A percentile compares a stretch with the other conserved stretches of the same genome.
These are phyloP conservation scores for Cryptococcus deneoformans DNA, from an alignment of 1,284 basidiomycete genomes.

Conservation along the genomic window DNA sequence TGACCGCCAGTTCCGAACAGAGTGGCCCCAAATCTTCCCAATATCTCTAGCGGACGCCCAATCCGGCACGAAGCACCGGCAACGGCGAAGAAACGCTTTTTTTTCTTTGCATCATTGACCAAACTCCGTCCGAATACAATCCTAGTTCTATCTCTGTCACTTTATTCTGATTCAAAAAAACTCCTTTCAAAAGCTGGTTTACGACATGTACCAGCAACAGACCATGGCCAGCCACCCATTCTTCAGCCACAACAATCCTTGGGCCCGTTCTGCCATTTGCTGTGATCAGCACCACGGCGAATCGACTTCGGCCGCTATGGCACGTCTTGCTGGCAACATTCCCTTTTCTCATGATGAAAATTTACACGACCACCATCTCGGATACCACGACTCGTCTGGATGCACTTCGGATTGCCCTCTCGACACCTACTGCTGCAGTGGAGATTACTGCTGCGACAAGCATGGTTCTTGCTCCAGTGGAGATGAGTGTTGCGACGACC, in stretches of 20 bases:
- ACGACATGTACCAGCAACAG: background rate
- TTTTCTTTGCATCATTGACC: background rate
- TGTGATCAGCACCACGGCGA: conserved; percentile 39
- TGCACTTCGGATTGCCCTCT: conserved; percentile 9
- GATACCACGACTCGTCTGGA: background rate
- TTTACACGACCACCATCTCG: background rate
- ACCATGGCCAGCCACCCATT: background rate
- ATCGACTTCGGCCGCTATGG: conserved; percentile 18
- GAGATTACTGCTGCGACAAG: conserved; percentile 14
- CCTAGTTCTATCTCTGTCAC: too few relatives aligned
- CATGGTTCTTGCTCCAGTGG: conserved; percentile 3
- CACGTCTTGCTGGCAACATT: background rate
- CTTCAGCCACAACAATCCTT: conserved; percentile 18
- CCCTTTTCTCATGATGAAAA: background rate
- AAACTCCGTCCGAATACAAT: background rate
- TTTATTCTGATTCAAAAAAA: too few relatives aligned
- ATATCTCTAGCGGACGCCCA: too few relatives aligned
- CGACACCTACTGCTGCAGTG: conserved; percentile 16
- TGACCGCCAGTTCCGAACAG: too few relatives aligned
- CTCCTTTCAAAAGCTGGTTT: background rate
- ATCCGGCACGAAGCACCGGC: too few relatives aligned
- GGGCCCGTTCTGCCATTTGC: conserved; percentile 39
- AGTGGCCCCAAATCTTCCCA: too few relatives aligned
- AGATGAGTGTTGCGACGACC: conserved; percentile 19
- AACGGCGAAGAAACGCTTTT: background rate